Percentiles rank a stretch among this genome's conserved stretches.
Conservation (phyloP, 768 basidiomycete genomes). For the Xerocomus potaroensis region DNA sequence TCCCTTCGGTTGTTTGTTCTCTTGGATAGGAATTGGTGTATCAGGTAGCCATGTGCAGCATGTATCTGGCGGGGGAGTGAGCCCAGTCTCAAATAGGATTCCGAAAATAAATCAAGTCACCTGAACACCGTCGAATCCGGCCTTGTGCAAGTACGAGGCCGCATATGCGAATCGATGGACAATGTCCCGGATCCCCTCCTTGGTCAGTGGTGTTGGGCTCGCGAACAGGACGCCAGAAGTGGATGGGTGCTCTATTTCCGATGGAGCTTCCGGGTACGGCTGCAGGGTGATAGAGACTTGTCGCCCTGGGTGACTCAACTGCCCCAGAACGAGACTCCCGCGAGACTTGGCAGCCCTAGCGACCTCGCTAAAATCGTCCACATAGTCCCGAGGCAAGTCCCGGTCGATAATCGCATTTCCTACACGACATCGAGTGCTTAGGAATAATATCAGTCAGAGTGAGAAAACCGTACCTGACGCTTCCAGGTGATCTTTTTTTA, state of each 20-base stretch:
- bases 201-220: slow-evolving; percentile 36
- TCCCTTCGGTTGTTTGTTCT: slow-evolving; percentile 47
- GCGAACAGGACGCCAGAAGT: slow-evolving; percentile 30
- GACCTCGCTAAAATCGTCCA: slow-evolving; percentile 19
- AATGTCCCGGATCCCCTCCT: slow-evolving; percentile 47
- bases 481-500: slow-evolving; percentile 33
- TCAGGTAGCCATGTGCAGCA: slow-evolving; percentile 40
- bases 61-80: slow-evolving; percentile 32
- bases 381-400: slow-evolving; percentile 23
- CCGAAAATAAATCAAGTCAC: slow-evolving; percentile 15
- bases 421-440: slow-evolving; percentile 3
- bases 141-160: slow-evolving; percentile 47
- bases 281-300: slow-evolving; percentile 34
- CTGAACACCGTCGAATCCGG: slow-evolving; percentile 70
- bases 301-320: slow-evolving; percentile 32
- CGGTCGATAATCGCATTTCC: slow-evolving; percentile 32
- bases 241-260: slow-evolving; percentile 34
- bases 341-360: slow-evolving; percentile 30
- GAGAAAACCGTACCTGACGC: slow-evolving; percentile 26
- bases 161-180: slow-evolving; percentile 48
- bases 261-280: slow-evolving; percentile 32
- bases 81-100: not conserved
- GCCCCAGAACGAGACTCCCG: slow-evolving; percentile 31
- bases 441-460: not conserved
- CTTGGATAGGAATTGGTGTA: slow-evolving; percentile 47